Evolutionary conservation across 1,284 basidiomycete genomes (phyloP).

Genomic region (Austroboletus niveus): DNA sequence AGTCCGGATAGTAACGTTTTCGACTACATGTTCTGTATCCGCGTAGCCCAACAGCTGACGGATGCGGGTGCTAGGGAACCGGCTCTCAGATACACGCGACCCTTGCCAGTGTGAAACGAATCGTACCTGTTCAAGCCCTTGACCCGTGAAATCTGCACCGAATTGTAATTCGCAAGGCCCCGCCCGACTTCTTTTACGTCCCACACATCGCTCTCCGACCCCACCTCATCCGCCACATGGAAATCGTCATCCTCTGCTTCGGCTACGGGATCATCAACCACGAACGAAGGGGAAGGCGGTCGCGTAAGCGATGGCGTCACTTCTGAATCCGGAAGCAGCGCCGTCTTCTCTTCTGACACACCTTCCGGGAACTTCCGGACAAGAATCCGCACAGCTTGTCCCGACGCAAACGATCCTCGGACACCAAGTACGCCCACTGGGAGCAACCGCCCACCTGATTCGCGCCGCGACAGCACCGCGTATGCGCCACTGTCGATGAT

Average conservation of each 20-base stretch:
- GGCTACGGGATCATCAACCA: constrained; percentile 33
- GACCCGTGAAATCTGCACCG: constrained; percentile 84
- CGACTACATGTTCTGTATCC: constrained; percentile 95
- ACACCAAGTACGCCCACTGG: constrained; percentile 89
- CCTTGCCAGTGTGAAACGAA: accelerated
- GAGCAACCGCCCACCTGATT: constrained; percentile 88
- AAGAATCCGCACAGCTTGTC: constrained; percentile 88
- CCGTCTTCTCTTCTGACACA: constrained; percentile 23
- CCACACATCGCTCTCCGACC: constrained; percentile 51
- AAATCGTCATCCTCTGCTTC: constrained; percentile 29
- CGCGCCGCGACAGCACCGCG: constrained; percentile 76
- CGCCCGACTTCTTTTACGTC: constrained; percentile 90
- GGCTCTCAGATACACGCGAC: background rate
- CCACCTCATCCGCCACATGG: constrained; percentile 25
- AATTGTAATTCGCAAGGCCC: constrained; percentile 95
- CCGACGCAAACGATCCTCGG: constrained; percentile 87
- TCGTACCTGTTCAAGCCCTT: constrained; percentile 88
- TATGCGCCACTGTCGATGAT: constrained; percentile 90
- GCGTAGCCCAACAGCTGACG: constrained; percentile 85
- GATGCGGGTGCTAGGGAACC: constrained; percentile 68
- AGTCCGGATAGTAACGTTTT: constrained; percentile 76
- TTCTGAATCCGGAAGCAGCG: constrained; percentile 2
- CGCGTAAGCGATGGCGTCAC: constrained; percentile 32
- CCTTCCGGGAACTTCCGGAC: constrained; percentile 46
- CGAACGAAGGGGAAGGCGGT: constrained; percentile 35